Conservation (phyloP, 2,329 filamentous ascomycete genomes). For the Lasiodiplodia citricola region DNA sequence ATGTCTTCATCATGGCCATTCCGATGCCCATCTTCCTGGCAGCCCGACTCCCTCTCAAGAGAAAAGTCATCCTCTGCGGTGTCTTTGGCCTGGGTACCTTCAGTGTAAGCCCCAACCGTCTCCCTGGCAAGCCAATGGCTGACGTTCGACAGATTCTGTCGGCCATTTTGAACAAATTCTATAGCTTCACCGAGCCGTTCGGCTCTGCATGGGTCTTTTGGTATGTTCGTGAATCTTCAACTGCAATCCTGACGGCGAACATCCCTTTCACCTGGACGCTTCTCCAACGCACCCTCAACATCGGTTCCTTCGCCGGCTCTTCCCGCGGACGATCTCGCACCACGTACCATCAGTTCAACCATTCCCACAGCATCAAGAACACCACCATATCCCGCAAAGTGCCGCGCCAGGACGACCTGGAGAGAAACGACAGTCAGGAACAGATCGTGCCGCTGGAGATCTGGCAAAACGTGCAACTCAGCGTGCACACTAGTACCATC, state of each 20-base stretch:
- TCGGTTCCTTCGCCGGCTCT: constrained; percentile 35
- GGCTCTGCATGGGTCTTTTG: constrained; percentile 63
- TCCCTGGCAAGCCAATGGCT: neutral
- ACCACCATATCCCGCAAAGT: neutral
- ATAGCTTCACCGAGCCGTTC: constrained; percentile 64
- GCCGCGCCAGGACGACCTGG: neutral
- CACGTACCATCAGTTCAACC: constrained; percentile 18
- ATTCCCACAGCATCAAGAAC: constrained; percentile 1
- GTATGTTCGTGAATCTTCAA: constrained; percentile 64
- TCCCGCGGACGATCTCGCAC: constrained; percentile 15
- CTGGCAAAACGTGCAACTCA: constrained; percentile 20
- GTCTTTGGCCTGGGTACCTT: constrained; percentile 61
- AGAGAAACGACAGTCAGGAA: constrained; percentile 8
- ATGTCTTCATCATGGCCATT: constrained; percentile 52
- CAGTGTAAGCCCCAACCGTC: constrained; percentile 24
- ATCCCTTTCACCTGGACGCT: constrained; percentile 66
- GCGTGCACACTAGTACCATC: constrained; percentile 5
- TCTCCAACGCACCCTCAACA: constrained; percentile 54
- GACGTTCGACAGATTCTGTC: constrained; percentile 9
- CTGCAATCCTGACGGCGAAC: constrained; percentile 65
- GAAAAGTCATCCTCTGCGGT: constrained; percentile 60
- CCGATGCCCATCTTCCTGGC: constrained; percentile 54
- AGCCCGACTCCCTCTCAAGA: constrained; percentile 49
- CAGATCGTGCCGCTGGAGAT: constrained; percentile 22
- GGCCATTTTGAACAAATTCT: constrained; percentile 66